phyloP scores from a whole-genome alignment of 2,329 filamentous ascomycete genomes.

The Sporothrix brunneoviolacea region DNA sequence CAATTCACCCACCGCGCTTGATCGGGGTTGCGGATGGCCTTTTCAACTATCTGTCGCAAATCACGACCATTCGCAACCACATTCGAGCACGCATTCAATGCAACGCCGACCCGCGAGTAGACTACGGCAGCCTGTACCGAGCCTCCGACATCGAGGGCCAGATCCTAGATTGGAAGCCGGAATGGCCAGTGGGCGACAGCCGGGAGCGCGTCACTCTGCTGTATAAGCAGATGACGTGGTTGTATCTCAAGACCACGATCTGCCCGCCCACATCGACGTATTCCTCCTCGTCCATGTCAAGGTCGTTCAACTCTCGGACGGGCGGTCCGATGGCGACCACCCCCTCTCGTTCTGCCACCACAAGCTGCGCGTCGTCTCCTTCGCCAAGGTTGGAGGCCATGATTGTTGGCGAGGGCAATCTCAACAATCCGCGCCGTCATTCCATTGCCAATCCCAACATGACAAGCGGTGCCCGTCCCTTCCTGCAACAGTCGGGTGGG shows the following conservation, averaged over 20 bases:
- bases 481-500: slow-evolving; percentile 15
- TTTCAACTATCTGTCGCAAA: slow-evolving; percentile 70
- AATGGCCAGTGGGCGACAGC: slow-evolving; percentile 51
- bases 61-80: slow-evolving; percentile 67
- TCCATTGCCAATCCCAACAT: slow-evolving; percentile 22
- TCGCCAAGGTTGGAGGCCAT: slow-evolving; percentile 15
- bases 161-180: slow-evolving; percentile 67
- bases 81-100: slow-evolving; percentile 62
- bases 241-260: slow-evolving; percentile 56
- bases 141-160: slow-evolving; percentile 70
- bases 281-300: slow-evolving; percentile 12
- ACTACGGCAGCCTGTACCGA: slow-evolving; percentile 65
- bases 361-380: slow-evolving; percentile 32
- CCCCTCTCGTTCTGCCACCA: slow-evolving; percentile 24
- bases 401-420: background rate
- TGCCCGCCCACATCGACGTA: slow-evolving; percentile 40
- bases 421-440: slow-evolving; percentile 17
- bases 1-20: slow-evolving; percentile 49
- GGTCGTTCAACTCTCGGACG: slow-evolving; percentile 3
- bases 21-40: slow-evolving; percentile 78
- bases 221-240: slow-evolving; percentile 61
- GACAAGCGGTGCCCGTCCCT: slow-evolving; percentile 1
- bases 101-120: slow-evolving; percentile 59
- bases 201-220: slow-evolving; percentile 50
- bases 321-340: slow-evolving; percentile 19